These are phyloP conservation scores for Russula brevipes DNA, from an alignment of 768 basidiomycete species.

Conservation along the genomic window DNA sequence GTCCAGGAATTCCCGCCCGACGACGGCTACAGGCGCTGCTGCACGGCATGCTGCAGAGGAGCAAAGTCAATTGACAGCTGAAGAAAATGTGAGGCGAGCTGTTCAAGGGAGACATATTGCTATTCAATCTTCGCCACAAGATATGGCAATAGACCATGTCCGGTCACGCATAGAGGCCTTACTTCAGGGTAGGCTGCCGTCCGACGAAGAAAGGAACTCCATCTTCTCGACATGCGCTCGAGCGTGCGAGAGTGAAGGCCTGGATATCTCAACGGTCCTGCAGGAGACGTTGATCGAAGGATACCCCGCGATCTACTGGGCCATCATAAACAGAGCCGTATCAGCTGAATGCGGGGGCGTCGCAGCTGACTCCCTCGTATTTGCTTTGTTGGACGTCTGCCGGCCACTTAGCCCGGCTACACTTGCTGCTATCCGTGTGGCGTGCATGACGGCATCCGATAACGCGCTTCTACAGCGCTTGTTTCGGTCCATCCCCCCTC, in stretches of 20 bases:
- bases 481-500: constrained; percentile 42
- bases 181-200: not conserved
- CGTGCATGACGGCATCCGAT: constrained; percentile 59
- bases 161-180: not conserved
- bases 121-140: not conserved
- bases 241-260: constrained; percentile 47
- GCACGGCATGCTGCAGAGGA: not conserved
- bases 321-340: constrained; percentile 49
- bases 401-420: constrained; percentile 36
- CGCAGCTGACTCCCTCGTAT: constrained; percentile 36
- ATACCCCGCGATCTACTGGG: constrained; percentile 70
- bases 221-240: constrained; percentile 58
- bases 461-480: constrained; percentile 57
- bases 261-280: constrained; percentile 52
- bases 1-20: not conserved
- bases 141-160: not conserved
- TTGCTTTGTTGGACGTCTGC: constrained; percentile 43
- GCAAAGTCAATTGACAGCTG: not conserved
- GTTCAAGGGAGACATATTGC: not conserved
- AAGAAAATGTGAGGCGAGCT: not conserved
- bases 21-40: not conserved
- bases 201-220: constrained; percentile 6
- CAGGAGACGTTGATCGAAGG: constrained; percentile 60
- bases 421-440: constrained; percentile 49
- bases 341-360: constrained; percentile 12